Evolutionary conservation across 2,329 filamentous ascomycete genomes (phyloP).

Genomic region (Scortechinia acanthostroma): DNA sequence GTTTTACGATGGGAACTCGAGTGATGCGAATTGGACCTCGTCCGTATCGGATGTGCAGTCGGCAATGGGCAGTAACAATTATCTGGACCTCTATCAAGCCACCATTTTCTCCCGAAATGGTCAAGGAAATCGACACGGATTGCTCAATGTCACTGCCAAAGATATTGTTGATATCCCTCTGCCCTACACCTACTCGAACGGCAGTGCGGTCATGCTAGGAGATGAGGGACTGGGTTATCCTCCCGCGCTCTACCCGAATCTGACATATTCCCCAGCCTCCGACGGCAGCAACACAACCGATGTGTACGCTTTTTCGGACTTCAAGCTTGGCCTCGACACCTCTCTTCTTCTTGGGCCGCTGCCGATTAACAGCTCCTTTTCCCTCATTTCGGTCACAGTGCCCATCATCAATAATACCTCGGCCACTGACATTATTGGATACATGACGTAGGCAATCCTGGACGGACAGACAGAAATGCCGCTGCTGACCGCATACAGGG

Average conservation of each 20-base stretch:
- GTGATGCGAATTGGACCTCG: constrained; percentile 48
- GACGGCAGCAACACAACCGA: constrained; percentile 29
- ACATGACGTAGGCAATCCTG: too few species aligned
- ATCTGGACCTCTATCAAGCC: constrained; percentile 55
- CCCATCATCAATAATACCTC: constrained; percentile 67
- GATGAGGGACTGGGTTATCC: constrained; percentile 64
- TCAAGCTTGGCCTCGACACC: constrained; percentile 38
- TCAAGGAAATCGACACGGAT: constrained; percentile 42
- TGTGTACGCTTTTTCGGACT: constrained; percentile 36
- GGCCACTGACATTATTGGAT: constrained; percentile 64
- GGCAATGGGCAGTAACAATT: constrained; percentile 46
- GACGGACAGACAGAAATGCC: too few species aligned
- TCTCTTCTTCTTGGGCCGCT: constrained; percentile 71
- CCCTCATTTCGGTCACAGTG: constrained; percentile 73
- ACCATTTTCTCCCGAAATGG: constrained; percentile 66
- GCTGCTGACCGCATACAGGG: too few species aligned
- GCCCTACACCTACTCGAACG: constrained; percentile 52
- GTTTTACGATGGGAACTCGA: constrained; percentile 48
- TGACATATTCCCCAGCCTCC: constrained; percentile 51
- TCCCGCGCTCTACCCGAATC: constrained; percentile 67
- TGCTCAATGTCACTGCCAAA: constrained; percentile 57
- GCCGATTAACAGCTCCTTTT: constrained; percentile 64
- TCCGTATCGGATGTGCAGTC: constrained; percentile 62
- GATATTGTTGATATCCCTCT: constrained; percentile 43
- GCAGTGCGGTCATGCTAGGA: constrained; percentile 50